Percentiles rank a stretch among this genome's conserved stretches.
phyloP scores from a whole-genome alignment of 1,284 basidiomycete genomes.

The Moesziomyces sp. region DNA sequence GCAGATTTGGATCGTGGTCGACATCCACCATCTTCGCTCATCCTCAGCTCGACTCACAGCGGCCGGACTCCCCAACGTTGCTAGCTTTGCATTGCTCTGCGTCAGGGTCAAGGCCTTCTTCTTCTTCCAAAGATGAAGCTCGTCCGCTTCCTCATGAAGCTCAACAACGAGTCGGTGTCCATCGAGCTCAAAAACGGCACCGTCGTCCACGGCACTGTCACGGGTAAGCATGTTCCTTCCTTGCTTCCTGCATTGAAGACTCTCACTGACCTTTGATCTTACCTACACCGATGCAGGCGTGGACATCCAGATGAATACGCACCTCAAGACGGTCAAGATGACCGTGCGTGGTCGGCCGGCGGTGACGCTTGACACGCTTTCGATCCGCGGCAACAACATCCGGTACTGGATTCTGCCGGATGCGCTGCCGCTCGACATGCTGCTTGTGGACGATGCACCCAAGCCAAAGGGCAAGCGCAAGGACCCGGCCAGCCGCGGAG shows the following conservation, averaged over 20 bases:
- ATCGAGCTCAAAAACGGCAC: conserved; percentile 98
- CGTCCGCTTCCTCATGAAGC: conserved; percentile 92
- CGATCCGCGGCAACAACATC: conserved; percentile 70
- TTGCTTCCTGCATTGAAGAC: conserved; percentile 1
- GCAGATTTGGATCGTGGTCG: background rate
- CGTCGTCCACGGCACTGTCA: conserved; percentile 94
- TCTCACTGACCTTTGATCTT: conserved; percentile 4
- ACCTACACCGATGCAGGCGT: conserved; percentile 46
- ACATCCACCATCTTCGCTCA: conserved; percentile 1
- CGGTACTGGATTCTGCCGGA: conserved; percentile 94
- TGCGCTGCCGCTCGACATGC: conserved; percentile 92
- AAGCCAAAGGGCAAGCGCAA: conserved; percentile 79
- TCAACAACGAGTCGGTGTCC: conserved; percentile 99
- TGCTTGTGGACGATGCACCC: conserved; percentile 96
- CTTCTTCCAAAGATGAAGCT: conserved; percentile 62
- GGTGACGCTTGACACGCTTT: conserved; percentile 72
- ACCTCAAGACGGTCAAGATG: conserved; percentile 96
- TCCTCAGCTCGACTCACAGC: background rate
- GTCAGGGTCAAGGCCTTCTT: conserved; percentile 48
- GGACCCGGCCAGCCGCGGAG: conserved; percentile 36
- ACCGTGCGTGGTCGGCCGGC: conserved; percentile 86
- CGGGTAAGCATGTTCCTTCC: conserved; percentile 69
- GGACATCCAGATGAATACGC: conserved; percentile 82
- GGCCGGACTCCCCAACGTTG: conserved; percentile 42
- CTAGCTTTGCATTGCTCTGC: background rate